Evolutionary conservation across 495 filamentous ascomycete species (phyloP).

Genomic region (Penicillium paradoxum): DNA sequence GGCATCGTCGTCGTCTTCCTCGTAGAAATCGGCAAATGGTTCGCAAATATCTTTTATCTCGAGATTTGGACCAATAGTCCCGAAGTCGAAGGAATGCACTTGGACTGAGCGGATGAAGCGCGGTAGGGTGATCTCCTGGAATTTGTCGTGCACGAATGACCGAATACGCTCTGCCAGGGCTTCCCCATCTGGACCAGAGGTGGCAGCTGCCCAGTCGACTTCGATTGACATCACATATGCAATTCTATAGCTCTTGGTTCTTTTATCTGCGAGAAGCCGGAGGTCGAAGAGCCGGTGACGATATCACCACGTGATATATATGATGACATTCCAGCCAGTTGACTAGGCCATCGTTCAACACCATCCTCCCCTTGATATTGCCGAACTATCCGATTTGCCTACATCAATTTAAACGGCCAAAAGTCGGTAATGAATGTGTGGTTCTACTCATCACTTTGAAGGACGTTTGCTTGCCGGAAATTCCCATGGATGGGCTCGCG

Average conservation of each 20-base stretch:
- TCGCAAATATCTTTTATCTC: slow-evolving; percentile 96
- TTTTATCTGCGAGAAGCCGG: background rate
- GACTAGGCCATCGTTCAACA: no score
- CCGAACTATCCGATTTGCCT: no score
- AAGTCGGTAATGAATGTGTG: no score
- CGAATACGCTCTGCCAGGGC: slow-evolving; percentile 80
- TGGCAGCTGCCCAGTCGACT: slow-evolving; percentile 90
- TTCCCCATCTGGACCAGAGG: slow-evolving; percentile 78
- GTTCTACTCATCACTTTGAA: no score
- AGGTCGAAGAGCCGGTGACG: background rate
- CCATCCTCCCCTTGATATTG: no score
- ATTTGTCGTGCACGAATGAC: slow-evolving; percentile 90
- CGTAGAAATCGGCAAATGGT: slow-evolving; percentile 94
- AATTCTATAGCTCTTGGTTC: slow-evolving; percentile 1
- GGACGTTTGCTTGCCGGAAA: no score
- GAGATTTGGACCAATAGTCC: slow-evolving; percentile 71
- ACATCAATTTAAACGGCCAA: no score
- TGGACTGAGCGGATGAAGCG: slow-evolving; percentile 95
- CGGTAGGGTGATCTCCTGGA: slow-evolving; percentile 84
- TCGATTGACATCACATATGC: slow-evolving; percentile 85
- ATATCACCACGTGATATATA: slow-evolving; percentile 4
- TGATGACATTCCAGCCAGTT: background rate
- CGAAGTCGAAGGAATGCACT: slow-evolving; percentile 92
- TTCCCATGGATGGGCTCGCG: no score
- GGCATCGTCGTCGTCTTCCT: slow-evolving; percentile 60